Evolutionary conservation across 768 basidiomycete genomes (phyloP), one percentile per base, ranked within the genome.

Genomic region (Lentinus tigrinus): DNA sequence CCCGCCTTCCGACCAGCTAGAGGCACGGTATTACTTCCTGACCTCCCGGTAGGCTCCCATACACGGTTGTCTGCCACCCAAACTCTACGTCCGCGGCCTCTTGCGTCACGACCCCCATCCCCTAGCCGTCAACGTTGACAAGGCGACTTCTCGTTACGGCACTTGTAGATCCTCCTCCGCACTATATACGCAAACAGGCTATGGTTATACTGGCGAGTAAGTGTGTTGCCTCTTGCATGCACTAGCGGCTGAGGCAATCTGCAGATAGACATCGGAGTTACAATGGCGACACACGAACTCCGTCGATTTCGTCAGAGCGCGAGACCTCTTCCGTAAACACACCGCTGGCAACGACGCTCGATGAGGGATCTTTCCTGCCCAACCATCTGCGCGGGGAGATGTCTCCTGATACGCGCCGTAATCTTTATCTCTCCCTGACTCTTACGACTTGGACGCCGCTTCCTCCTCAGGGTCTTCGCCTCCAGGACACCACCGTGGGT

Each of bases 201-300:
- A 61, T 61, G 55, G 55, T 61, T 56, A 21, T 61, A 26, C 55
- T 53, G 16, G 60, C 55, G 2, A 53, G 60, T 61, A 42, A 57
- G 54, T 57, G 31, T 17, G 10, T 38, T 50, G 28, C 46, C 51
- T 44, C 24, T 27, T 16, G 9, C 24, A 23, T 31, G 10, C 16
- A 34, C 42, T 26, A 17, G 8, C 47, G 47, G 52, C 48, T 39
- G 42, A 46, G 43, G 31, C 46, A 17, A 8, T 26, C 5, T 17
- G 49, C 49, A 61, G 55, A 43, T 39, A 31, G 60, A 31, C 55
- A 49, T 40, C 46, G 38, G 55, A 39, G 31, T 57, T 21, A 39
- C 51, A 31, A 49, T 27, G 37, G 17, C 4, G 28, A 24, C 54
- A 36, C 23, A 49, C 51, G 48, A 61, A 42, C 44, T 34, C 46